Conservation (phyloP, 768 basidiomycete species). For the Russula brevipes region DNA sequence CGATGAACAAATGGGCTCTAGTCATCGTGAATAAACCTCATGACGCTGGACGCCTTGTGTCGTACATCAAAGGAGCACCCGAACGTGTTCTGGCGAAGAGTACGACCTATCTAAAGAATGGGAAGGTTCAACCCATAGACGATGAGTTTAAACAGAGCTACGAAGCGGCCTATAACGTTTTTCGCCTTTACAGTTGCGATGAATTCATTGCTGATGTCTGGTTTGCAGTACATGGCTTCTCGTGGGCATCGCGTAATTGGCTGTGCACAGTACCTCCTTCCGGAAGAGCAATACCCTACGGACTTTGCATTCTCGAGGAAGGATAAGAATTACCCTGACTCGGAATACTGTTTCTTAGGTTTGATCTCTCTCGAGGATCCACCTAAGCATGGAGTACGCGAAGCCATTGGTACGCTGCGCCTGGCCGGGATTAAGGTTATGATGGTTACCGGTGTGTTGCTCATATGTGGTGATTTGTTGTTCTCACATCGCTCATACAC, state of each 20-base stretch:
- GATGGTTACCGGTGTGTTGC: constrained; percentile 59
- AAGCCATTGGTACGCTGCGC: constrained; percentile 65
- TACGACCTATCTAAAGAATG: constrained; percentile 53
- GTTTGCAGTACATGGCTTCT: constrained; percentile 64
- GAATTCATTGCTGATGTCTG: background rate
- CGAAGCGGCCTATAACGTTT: constrained; percentile 57
- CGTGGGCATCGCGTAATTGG: constrained; percentile 70
- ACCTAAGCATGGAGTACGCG: constrained; percentile 65
- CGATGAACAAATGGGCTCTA: constrained; percentile 69
- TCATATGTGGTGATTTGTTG: background rate
- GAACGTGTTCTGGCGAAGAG: constrained; percentile 65
- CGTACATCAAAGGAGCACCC: constrained; percentile 65
- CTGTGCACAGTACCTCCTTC: constrained; percentile 57
- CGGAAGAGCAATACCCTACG: constrained; percentile 42
- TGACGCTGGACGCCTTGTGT: constrained; percentile 42
- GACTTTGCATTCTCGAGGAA: constrained; percentile 51
- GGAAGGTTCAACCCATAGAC: constrained; percentile 43
- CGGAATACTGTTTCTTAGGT: constrained; percentile 58
- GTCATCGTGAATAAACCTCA: constrained; percentile 61
- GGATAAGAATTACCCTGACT: constrained; percentile 48
- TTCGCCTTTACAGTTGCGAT: constrained; percentile 18
- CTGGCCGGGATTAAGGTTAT: constrained; percentile 71
- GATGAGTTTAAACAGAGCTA: constrained; percentile 51
- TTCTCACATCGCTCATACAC: background rate
- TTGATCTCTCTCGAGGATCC: constrained; percentile 66